Conservation (phyloP, 2,329 filamentous ascomycete genomes). For the Pestalotiopsis sp. region DNA sequence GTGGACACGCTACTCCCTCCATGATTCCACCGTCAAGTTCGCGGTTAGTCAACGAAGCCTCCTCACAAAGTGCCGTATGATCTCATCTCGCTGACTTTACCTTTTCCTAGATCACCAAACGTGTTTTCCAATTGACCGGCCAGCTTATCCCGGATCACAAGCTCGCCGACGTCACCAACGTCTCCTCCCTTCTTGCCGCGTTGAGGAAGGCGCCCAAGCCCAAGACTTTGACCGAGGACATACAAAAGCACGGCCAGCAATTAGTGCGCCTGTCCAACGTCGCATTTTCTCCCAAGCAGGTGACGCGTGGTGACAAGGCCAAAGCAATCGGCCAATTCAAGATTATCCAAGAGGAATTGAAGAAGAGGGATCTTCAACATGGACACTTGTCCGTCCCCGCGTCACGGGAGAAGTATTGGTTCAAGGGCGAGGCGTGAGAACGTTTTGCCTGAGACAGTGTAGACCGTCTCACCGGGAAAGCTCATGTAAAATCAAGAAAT, state of each 20-base stretch:
- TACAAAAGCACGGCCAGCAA: constrained; percentile 42
- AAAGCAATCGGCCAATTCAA: constrained; percentile 76
- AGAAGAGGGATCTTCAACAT: constrained; percentile 58
- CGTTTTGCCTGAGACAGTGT: background rate
- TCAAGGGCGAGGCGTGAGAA: constrained; percentile 39
- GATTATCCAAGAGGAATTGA: constrained; percentile 73
- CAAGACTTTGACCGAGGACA: constrained; percentile 64
- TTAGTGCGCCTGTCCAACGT: constrained; percentile 66
- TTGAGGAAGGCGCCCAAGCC: constrained; percentile 58
- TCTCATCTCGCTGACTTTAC: constrained; percentile 17
- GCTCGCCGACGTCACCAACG: constrained; percentile 58
- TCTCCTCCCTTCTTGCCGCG: constrained; percentile 56
- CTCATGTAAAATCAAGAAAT: constrained; percentile 5
- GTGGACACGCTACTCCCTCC: constrained; percentile 62
- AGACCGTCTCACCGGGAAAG: background rate
- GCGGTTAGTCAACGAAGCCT: constrained; percentile 57
- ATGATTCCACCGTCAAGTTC: constrained; percentile 68
- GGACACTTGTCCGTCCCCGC: constrained; percentile 44
- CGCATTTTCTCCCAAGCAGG: constrained; percentile 62
- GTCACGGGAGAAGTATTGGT: constrained; percentile 46
- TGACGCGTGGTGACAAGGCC: constrained; percentile 74
- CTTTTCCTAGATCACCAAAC: constrained; percentile 72
- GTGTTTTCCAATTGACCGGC: constrained; percentile 80
- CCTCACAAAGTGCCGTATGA: background rate
- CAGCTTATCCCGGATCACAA: constrained; percentile 72